Evolutionary conservation across 2,329 filamentous ascomycete species (phyloP).

Genomic region (Hypoxylon sp.): DNA sequence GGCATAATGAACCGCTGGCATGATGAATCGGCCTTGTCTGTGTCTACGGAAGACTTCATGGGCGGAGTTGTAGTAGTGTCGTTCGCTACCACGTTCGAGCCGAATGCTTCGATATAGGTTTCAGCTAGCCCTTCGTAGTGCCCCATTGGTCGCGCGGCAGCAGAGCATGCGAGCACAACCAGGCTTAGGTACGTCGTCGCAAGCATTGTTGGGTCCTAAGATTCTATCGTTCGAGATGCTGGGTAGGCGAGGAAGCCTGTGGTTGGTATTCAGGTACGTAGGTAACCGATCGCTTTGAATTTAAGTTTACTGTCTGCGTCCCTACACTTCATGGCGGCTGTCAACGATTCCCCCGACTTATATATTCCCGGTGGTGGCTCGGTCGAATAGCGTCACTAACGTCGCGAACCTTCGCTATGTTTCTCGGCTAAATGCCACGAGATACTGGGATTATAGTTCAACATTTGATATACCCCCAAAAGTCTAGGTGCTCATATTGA

Average conservation of each 20-base stretch:
- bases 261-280: background rate
- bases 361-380: slow-evolving; percentile 15
- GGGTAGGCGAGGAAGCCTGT: background rate
- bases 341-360: slow-evolving; percentile 3
- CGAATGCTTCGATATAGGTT: slow-evolving; percentile 30
- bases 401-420: slow-evolving; percentile 1
- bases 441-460: background rate
- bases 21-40: slow-evolving; percentile 7
- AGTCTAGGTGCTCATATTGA: slow-evolving; percentile 16
- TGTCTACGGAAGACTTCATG: background rate
- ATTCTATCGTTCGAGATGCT: background rate
- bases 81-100: slow-evolving; percentile 35
- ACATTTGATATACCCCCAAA: background rate
- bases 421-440: slow-evolving; percentile 41
- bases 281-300: background rate
- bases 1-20: slow-evolving; percentile 40
- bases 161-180: background rate
- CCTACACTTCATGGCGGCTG: background rate
- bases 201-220: slow-evolving; percentile 3
- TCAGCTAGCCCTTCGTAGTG: slow-evolving; percentile 32
- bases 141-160: slow-evolving; percentile 12
- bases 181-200: background rate
- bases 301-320: background rate
- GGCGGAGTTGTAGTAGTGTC: slow-evolving; percentile 17
- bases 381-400: slow-evolving; percentile 20